A percentile compares a stretch with the other conserved stretches of the same genome.
Conservation (phyloP, 805 yeast genomes). For the Starmerella ratchasimensis region DNA sequence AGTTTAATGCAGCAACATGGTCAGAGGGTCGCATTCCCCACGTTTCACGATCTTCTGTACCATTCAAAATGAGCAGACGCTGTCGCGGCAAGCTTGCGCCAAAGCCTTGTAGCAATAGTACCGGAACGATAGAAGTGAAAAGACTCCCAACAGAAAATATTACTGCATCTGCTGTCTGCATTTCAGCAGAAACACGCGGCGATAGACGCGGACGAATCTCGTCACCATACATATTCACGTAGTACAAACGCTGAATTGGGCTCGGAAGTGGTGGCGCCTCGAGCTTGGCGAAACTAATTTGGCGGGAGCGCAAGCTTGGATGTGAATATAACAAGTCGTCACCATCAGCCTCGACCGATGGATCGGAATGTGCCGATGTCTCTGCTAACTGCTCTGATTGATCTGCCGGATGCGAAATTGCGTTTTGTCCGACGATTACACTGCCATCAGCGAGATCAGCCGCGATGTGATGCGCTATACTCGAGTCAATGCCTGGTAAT, state of each 20-base stretch:
- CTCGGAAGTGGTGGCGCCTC: slow-evolving; percentile 50
- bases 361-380: not conserved
- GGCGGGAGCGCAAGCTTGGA: slow-evolving; percentile 64
- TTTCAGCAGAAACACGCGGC: slow-evolving; percentile 39
- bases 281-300: slow-evolving; percentile 55
- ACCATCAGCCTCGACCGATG: slow-evolving; percentile 32
- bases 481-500: slow-evolving; percentile 71
- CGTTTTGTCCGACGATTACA: slow-evolving; percentile 78
- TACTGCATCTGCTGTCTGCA: slow-evolving; percentile 39
- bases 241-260: slow-evolving; percentile 59
- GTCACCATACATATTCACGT: slow-evolving; percentile 77
- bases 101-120: slow-evolving; percentile 51
- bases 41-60: slow-evolving; percentile 69
- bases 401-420: slow-evolving; percentile 78
- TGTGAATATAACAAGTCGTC: slow-evolving; percentile 60
- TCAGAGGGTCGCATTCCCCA: slow-evolving; percentile 47
- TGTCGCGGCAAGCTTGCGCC: slow-evolving; percentile 9
- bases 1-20: slow-evolving; percentile 41
- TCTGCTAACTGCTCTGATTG: too few relatives aligned
- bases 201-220: slow-evolving; percentile 70
- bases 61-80: slow-evolving; percentile 55
- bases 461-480: slow-evolving; percentile 73
- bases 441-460: slow-evolving; percentile 58
- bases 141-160: slow-evolving; percentile 77
- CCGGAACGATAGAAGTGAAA: slow-evolving; percentile 77